Percentiles rank a stretch among this genome's conserved stretches.
These are phyloP conservation scores for Claviceps sp. DNA, from an alignment of 2,329 filamentous ascomycete species.

Conservation along the genomic window DNA sequence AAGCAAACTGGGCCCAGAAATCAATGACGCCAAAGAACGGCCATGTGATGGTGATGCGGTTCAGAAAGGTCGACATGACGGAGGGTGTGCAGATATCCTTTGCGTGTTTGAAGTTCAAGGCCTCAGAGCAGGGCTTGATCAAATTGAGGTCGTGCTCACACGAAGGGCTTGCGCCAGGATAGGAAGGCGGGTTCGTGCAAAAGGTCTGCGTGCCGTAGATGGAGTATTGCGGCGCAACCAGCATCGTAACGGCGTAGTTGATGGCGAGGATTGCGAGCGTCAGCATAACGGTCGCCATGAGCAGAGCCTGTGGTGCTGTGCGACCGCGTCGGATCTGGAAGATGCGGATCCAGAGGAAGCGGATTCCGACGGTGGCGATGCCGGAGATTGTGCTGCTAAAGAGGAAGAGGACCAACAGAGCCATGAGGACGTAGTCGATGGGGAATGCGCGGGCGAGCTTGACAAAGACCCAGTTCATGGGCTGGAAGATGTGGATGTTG, in stretches of 20 bases:
- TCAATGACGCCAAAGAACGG: slow-evolving; percentile 86
- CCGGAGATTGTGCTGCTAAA: slow-evolving; percentile 82
- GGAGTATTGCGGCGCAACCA: slow-evolving; percentile 91
- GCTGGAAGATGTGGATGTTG: slow-evolving; percentile 82
- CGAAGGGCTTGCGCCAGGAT: slow-evolving; percentile 55
- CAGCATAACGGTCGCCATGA: slow-evolving; percentile 82
- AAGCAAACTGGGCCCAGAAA: slow-evolving; percentile 94
- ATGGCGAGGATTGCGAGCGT: slow-evolving; percentile 81
- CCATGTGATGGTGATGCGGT: slow-evolving; percentile 85
- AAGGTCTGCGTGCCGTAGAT: slow-evolving; percentile 92
- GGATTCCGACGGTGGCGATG: slow-evolving; percentile 76
- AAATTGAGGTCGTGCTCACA: slow-evolving; percentile 59
- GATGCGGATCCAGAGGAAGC: slow-evolving; percentile 88
- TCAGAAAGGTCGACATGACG: slow-evolving; percentile 83
- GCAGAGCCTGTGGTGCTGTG: slow-evolving; percentile 80
- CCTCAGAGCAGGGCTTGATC: slow-evolving; percentile 72
- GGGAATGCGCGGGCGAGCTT: slow-evolving; percentile 75
- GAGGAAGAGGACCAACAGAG: slow-evolving; percentile 70
- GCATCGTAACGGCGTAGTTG: slow-evolving; percentile 85
- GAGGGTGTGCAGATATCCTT: slow-evolving; percentile 79
- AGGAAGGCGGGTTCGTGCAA: slow-evolving; percentile 58
- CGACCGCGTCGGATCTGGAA: slow-evolving; percentile 84
- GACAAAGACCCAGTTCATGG: slow-evolving; percentile 73
- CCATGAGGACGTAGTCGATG: slow-evolving; percentile 82
- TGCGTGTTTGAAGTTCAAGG: slow-evolving; percentile 55